Percentiles rank a stretch among this genome's conserved stretches.
Conservation (phyloP, 495 filamentous ascomycete genomes). For the Tuber indicum region DNA sequence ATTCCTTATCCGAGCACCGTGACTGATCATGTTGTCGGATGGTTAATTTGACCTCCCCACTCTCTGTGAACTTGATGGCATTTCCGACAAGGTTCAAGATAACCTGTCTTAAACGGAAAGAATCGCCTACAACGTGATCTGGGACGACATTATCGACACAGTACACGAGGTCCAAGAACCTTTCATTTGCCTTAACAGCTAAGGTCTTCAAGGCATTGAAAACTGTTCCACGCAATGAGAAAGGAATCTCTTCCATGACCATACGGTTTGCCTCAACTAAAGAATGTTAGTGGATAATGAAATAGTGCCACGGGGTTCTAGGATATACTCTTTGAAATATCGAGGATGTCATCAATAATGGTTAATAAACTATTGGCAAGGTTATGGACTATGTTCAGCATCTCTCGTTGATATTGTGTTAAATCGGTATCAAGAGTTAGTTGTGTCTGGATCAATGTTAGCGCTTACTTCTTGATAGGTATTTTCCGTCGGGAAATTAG, state of each 20-base stretch:
- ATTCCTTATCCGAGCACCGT: constrained; percentile 65
- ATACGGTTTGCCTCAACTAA: constrained; percentile 93
- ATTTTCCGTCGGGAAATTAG: not conserved
- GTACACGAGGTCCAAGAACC: constrained; percentile 88
- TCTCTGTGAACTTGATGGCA: constrained; percentile 94
- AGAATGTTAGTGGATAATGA: not conserved
- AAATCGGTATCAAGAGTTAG: constrained; percentile 92
- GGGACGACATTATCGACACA: constrained; percentile 89
- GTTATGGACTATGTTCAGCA: constrained; percentile 98
- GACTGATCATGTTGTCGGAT: constrained; percentile 71
- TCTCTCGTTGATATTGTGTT: constrained; percentile 90
- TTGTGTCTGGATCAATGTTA: constrained; percentile 90
- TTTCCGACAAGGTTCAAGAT: constrained; percentile 78
- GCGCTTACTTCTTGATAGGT: not conserved
- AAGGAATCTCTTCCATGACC: constrained; percentile 97
- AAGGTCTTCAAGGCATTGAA: constrained; percentile 97
- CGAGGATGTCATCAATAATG: constrained; percentile 98
- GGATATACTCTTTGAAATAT: constrained; percentile 78
- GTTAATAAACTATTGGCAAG: constrained; percentile 94
- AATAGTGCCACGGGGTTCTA: not conserved
- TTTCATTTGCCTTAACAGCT: constrained; percentile 95
- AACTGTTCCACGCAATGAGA: constrained; percentile 87
- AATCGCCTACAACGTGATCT: constrained; percentile 94
- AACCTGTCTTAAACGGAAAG: constrained; percentile 93
- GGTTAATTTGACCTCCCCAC: constrained; percentile 90